Evolutionary conservation across 1,284 basidiomycete genomes (phyloP).

Genomic region (Neotropicomus parvogracilis): DNA sequence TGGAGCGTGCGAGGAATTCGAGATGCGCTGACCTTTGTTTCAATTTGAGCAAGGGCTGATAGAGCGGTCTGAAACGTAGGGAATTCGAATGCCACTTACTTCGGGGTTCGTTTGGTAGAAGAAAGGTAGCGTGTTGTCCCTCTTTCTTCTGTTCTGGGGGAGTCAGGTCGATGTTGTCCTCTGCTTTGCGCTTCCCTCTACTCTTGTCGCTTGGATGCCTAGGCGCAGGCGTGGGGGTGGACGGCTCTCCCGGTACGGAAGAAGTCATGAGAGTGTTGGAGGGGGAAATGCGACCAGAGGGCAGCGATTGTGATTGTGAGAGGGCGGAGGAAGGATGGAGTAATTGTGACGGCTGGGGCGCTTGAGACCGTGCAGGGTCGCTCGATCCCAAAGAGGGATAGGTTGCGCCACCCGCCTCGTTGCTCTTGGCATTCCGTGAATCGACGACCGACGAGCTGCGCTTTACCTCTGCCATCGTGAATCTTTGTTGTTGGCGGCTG

Average conservation of each 20-base stretch:
- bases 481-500: slow-evolving; percentile 7
- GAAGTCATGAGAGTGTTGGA: slow-evolving; percentile 10
- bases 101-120: slow-evolving; percentile 50
- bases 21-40: slow-evolving; percentile 34
- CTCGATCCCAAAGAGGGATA: slow-evolving; percentile 16
- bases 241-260: slow-evolving; percentile 25
- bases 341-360: slow-evolving; percentile 4
- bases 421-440: slow-evolving; percentile 12
- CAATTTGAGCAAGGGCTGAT: slow-evolving; percentile 24
- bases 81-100: slow-evolving; percentile 20
- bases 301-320: slow-evolving; percentile 21
- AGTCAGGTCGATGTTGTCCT: slow-evolving; percentile 45
- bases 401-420: slow-evolving; percentile 15
- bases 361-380: slow-evolving; percentile 19
- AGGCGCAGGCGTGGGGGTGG: slow-evolving; percentile 33
- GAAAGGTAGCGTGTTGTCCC: slow-evolving; percentile 35
- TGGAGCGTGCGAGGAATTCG: slow-evolving; percentile 48
- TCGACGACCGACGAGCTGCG: slow-evolving; percentile 28
- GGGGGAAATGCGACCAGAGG: slow-evolving; percentile 11
- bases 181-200: slow-evolving; percentile 51
- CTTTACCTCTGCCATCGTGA: slow-evolving; percentile 24
- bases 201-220: slow-evolving; percentile 35
- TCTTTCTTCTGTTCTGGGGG: slow-evolving; percentile 47
- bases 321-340: slow-evolving; percentile 17
- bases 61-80: slow-evolving; percentile 26